Evolutionary conservation across 345 rosid species (phyloP).

Genomic region (Eucalyptus regnans): DNA sequence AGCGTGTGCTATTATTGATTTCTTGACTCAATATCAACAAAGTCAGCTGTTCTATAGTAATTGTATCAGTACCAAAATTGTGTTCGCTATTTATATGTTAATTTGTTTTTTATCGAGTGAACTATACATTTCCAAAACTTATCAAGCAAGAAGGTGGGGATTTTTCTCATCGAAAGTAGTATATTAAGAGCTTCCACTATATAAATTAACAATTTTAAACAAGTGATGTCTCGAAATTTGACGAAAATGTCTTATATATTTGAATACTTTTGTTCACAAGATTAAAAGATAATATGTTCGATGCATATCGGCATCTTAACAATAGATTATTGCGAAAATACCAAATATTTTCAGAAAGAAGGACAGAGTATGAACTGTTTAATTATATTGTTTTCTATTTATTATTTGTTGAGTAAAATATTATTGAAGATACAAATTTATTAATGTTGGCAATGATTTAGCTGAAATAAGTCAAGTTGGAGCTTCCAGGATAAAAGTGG

Average conservation of each 20-base stretch:
- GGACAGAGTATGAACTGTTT: not conserved
- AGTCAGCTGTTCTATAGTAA: not conserved
- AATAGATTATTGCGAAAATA: not conserved
- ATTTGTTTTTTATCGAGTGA: not conserved
- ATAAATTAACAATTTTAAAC: not conserved
- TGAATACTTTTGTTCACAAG: not conserved
- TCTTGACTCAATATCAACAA: not conserved
- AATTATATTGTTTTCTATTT: not conserved
- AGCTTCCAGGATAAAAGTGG: not conserved
- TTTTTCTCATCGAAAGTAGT: not conserved
- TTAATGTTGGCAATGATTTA: not conserved
- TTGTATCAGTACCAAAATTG: not conserved
- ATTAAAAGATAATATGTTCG: not conserved
- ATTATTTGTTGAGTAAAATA: not conserved
- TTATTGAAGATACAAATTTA: not conserved
- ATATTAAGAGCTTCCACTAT: not conserved
- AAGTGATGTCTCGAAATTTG: not conserved
- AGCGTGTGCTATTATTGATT: not conserved
- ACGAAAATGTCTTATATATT: not conserved
- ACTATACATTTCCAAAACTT: not conserved
- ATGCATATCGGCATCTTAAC: not conserved
- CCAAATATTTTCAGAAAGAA: not conserved
- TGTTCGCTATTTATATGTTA: not conserved
- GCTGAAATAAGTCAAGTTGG: not conserved
- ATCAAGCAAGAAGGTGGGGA: not conserved